Base-by-base conservation (phyloP, 345 rosid species). In the Carallia brachiata region DNA sequence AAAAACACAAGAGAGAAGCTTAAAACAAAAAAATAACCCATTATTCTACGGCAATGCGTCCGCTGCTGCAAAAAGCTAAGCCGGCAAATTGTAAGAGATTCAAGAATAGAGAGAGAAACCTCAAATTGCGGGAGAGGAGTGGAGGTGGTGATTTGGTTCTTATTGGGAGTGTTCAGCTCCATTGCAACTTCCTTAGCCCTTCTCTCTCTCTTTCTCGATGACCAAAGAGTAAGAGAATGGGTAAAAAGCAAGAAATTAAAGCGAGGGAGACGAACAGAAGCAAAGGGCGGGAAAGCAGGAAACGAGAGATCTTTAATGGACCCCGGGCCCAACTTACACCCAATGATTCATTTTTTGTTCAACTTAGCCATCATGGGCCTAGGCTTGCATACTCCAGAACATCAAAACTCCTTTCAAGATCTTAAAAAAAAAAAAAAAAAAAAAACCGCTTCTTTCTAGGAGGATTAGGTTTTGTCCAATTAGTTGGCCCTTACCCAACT, bases 101-200 rank as follows among this genome's bases (percentile, higher is more conserved):
- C 12, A 48, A 70, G 59, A 57, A 16, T 36, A 6, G 23, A 23
- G 23, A 23, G 23, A 23, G 23, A 23, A 23, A 23, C 92, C 90
- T 89, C 89, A 17, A 83, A 74, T 60, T 75, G 84, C 62, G 78
- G 56, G 54, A 75, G 73, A 1, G 90, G 73, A 61, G 80, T 39
- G 6, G 85, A 70, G 44, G 84, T 32, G 39, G 64, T 31, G 73
- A 72, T 60, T 66, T 75, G 82, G 63, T 79, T 76, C 70, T 80
- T 89, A 23, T 84, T 89, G 16, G 92, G 96, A 12, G 96, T 87
- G 36, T 81, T 84, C 83, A 89, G 84, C 72, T 70, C 77, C 82
- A 67, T 69, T 4, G 34, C 8, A 6, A 31, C 53, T 17, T 0
- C 32, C 4, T 9, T 0, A 37, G 40, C 30, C 40, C 31, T 27